These are phyloP conservation scores for Monilinia laxa DNA, from an alignment of 2,329 filamentous ascomycete species.

Conservation along the genomic window DNA sequence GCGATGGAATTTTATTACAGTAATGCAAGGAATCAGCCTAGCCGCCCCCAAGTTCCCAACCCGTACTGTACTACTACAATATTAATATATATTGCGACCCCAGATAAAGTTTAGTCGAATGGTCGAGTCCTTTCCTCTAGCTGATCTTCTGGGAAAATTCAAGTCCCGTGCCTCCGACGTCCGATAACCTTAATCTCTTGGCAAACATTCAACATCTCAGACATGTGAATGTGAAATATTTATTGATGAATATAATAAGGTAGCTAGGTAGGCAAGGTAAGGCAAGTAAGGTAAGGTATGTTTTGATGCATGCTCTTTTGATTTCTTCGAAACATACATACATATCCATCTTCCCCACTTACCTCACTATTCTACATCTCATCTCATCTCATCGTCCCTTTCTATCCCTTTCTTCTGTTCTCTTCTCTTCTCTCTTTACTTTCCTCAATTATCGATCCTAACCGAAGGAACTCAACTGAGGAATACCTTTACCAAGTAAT, in stretches of 20 bases:
- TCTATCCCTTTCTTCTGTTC: background rate
- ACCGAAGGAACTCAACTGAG: background rate
- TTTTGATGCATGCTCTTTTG: background rate
- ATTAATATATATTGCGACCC: background rate
- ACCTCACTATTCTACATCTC: no score
- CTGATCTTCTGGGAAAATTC: background rate
- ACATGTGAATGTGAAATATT: background rate
- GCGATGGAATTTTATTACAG: background rate
- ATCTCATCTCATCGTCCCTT: background rate
- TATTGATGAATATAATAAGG: background rate
- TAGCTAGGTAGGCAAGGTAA: background rate
- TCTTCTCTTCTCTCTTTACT: background rate
- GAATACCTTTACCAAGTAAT: background rate
- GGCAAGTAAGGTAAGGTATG: background rate
- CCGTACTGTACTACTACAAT: background rate
- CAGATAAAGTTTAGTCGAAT: slow-evolving; percentile 21
- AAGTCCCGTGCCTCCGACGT: slow-evolving; percentile 16
- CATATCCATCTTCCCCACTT: background rate
- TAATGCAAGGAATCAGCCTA: slow-evolving; percentile 6
- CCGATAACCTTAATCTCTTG: background rate
- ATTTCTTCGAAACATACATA: background rate
- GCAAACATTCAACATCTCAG: slow-evolving; percentile 6
- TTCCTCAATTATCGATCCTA: background rate
- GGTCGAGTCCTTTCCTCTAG: no score
- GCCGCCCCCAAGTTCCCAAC: background rate